Evolutionary conservation across 441 rosid species (phyloP).

Genomic region (Adansonia madagascariensis): DNA sequence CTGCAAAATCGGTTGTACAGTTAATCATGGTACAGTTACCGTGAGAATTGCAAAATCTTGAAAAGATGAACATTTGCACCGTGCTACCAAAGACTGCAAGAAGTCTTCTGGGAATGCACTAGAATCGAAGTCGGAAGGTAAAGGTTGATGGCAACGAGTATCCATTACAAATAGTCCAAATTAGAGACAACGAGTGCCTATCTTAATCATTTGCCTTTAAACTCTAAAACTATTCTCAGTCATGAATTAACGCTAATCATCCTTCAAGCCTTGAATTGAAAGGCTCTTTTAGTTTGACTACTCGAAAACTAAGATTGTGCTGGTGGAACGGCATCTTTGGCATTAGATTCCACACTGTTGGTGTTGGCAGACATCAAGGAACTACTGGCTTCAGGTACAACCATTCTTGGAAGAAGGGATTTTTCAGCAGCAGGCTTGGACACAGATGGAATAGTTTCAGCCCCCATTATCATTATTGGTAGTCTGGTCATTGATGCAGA

Average conservation of each 20-base stretch:
- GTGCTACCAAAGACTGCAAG: neutral
- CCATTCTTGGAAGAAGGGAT: conserved; percentile 30
- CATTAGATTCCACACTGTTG: conserved; percentile 17
- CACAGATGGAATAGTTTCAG: conserved; percentile 35
- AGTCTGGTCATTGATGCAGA: conserved; percentile 36
- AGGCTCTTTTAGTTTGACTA: conserved; percentile 10
- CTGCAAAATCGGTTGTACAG: neutral
- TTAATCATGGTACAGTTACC: neutral
- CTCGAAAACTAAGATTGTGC: conserved; percentile 15
- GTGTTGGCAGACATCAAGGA: conserved; percentile 28
- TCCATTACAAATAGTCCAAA: neutral
- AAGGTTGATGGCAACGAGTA: conserved; percentile 14
- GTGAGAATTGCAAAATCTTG: neutral
- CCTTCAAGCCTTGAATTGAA: neutral
- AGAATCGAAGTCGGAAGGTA: neutral
- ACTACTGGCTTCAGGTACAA: conserved; percentile 31
- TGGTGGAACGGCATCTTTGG: conserved; percentile 23
- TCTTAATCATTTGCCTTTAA: neutral
- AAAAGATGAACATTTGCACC: neutral
- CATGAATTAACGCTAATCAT: conserved; percentile 9
- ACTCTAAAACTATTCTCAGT: neutral
- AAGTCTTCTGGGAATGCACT: neutral
- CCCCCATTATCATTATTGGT: conserved; percentile 31
- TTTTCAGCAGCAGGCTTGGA: conserved; percentile 34
- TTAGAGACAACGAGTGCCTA: neutral